phyloP scores from a whole-genome alignment of 805 yeast genomes.

The Metschnikowia noctiluminum region DNA sequence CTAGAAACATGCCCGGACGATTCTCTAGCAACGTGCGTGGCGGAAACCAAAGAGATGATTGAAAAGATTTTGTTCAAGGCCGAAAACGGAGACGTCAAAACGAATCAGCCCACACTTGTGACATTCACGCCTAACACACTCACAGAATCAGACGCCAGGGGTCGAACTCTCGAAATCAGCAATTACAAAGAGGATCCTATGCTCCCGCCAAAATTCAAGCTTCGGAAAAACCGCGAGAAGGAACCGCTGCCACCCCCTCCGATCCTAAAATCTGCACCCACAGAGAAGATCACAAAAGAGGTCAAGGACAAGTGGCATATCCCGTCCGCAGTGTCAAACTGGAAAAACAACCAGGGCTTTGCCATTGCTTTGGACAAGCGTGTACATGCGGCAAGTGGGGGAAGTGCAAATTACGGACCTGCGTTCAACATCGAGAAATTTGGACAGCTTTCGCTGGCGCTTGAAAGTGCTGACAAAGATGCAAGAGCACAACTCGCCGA shows the following conservation, averaged over 20 bases:
- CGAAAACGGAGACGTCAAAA: constrained; percentile 32
- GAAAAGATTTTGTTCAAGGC: constrained; percentile 47
- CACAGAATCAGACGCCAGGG: constrained; percentile 14
- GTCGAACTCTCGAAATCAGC: constrained; percentile 58
- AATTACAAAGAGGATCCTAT: constrained; percentile 77
- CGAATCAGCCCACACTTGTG: constrained; percentile 16
- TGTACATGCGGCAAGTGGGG: constrained; percentile 48
- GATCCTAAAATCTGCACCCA: constrained; percentile 50
- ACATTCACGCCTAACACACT: constrained; percentile 17
- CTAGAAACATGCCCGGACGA: constrained; percentile 43
- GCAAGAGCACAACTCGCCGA: constrained; percentile 28
- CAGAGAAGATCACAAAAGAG: constrained; percentile 58
- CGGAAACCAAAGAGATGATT: constrained; percentile 56
- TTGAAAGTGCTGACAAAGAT: constrained; percentile 39
- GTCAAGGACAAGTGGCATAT: constrained; percentile 82
- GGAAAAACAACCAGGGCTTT: constrained; percentile 93
- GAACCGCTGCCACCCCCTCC: constrained; percentile 66
- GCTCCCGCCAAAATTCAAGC: constrained; percentile 74
- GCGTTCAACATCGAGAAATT: constrained; percentile 54
- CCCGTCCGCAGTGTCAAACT: constrained; percentile 88
- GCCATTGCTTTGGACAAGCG: constrained; percentile 79
- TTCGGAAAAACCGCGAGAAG: constrained; percentile 64
- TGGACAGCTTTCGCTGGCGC: constrained; percentile 63
- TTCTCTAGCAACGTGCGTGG: constrained; percentile 44
- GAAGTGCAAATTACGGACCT: constrained; percentile 27